Conservation (phyloP, 2,329 filamentous ascomycete species). For the Lasiodiplodia gonubiensis region DNA sequence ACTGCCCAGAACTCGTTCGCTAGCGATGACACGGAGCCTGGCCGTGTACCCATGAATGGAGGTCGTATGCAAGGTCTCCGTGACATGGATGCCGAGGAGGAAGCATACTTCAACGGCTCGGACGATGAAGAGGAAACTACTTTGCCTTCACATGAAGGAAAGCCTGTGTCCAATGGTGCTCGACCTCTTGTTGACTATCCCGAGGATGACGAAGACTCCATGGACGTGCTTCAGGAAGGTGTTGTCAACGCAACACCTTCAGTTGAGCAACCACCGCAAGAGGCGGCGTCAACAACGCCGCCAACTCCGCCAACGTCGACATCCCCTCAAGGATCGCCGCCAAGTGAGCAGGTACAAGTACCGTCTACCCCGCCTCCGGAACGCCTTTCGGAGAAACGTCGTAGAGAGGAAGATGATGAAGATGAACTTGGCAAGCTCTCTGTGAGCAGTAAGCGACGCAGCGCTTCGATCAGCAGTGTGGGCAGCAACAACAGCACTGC, state of each 20-base stretch:
- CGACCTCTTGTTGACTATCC: constrained; percentile 86
- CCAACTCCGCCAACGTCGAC: constrained; percentile 22
- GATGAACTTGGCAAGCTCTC: constrained; percentile 88
- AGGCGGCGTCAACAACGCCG: neutral
- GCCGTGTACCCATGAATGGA: constrained; percentile 58
- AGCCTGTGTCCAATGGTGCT: constrained; percentile 61
- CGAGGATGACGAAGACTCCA: constrained; percentile 79
- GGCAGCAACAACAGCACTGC: constrained; percentile 34
- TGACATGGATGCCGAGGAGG: constrained; percentile 83
- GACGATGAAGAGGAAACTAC: constrained; percentile 76
- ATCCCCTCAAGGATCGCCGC: constrained; percentile 25
- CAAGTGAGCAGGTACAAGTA: constrained; percentile 10
- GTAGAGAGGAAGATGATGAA: constrained; percentile 91
- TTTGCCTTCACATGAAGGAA: constrained; percentile 39
- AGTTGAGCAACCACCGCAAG: constrained; percentile 9
- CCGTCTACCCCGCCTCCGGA: constrained; percentile 60
- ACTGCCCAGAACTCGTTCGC: constrained; percentile 69
- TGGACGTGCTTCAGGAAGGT: constrained; percentile 53
- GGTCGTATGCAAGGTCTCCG: constrained; percentile 72
- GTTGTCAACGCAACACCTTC: neutral
- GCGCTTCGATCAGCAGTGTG: constrained; percentile 43
- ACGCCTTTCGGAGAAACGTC: constrained; percentile 83
- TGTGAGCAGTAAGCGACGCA: constrained; percentile 50
- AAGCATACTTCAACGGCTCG: constrained; percentile 91
- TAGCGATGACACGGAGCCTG: constrained; percentile 68